These are phyloP conservation scores for Pharus latifolius DNA, from an alignment of 176 grass and related monocot genomes.

Conservation along the genomic window DNA sequence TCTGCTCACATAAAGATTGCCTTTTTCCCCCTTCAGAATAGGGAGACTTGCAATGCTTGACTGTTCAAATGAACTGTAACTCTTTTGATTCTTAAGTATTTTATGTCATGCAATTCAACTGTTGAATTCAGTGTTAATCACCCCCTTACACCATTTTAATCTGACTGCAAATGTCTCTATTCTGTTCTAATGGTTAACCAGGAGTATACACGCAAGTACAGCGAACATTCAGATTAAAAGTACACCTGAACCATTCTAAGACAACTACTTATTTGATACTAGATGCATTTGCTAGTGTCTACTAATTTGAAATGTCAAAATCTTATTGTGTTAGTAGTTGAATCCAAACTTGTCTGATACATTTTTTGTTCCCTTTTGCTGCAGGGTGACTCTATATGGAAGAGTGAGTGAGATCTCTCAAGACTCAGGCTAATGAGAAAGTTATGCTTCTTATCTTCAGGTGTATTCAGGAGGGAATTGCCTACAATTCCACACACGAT, in stretches of 20 bases:
- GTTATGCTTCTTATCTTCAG: background rate
- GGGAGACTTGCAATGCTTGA: background rate
- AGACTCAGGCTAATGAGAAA: background rate
- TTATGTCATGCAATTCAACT: background rate
- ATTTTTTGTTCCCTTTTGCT: background rate
- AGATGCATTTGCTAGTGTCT: background rate
- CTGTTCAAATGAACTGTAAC: too few relatives aligned
- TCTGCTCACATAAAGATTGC: background rate
- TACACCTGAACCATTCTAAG: too few relatives aligned
- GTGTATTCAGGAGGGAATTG: constrained; percentile 12
- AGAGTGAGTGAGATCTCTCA: background rate
- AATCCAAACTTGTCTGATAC: background rate
- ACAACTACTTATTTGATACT: background rate
- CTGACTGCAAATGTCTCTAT: too few relatives aligned
- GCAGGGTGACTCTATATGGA: constrained; percentile 8
- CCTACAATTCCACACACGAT: background rate
- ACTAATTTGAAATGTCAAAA: too few relatives aligned
- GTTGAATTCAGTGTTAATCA: background rate
- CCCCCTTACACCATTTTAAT: too few relatives aligned
- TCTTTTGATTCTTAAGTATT: background rate
- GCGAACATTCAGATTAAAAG: too few relatives aligned
- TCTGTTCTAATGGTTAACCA: too few relatives aligned
- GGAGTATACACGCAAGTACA: too few relatives aligned
- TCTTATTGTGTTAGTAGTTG: background rate
- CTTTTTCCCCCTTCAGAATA: background rate